These are phyloP conservation scores for Deuterostichococcus epilithicus DNA, from an alignment of 139 green algal genomes.

Conservation along the genomic window DNA sequence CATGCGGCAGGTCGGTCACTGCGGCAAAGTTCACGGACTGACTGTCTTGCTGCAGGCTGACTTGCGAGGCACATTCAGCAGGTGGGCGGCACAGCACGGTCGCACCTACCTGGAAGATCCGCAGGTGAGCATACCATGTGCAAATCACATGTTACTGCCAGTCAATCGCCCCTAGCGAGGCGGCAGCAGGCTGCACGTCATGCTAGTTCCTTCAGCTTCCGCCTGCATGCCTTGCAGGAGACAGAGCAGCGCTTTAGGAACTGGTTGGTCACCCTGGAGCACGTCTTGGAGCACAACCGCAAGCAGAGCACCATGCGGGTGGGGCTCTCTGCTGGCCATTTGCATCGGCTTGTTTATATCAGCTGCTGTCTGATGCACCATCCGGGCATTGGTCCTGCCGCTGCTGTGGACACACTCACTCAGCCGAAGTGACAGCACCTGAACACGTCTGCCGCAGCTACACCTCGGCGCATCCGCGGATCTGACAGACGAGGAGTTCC, in stretches of 20 bases:
- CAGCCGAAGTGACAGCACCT: background rate
- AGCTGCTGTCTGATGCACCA: background rate
- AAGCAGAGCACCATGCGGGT: background rate
- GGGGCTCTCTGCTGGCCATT: background rate
- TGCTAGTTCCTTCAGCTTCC: too few relatives aligned
- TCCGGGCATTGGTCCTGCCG: background rate
- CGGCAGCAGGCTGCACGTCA: too few relatives aligned
- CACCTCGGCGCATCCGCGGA: slow-evolving; percentile 62
- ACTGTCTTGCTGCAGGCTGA: slow-evolving; percentile 1
- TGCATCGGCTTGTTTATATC: background rate
- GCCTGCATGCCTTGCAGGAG: background rate
- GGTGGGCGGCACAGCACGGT: background rate
- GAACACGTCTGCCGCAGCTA: background rate
- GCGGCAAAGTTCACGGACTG: too few relatives aligned
- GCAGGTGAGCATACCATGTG: background rate
- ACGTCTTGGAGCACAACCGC: background rate
- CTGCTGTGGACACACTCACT: background rate
- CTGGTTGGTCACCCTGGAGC: background rate
- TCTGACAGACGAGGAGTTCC: slow-evolving; percentile 79
- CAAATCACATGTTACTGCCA: too few relatives aligned
- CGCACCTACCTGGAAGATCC: background rate
- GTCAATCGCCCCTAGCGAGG: too few relatives aligned
- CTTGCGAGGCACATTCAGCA: background rate
- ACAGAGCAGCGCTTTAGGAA: background rate
- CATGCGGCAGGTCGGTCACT: too few relatives aligned